These are phyloP conservation scores for Lentinus tigrinus DNA, from an alignment of 768 basidiomycete genomes.

Conservation along the genomic window DNA sequence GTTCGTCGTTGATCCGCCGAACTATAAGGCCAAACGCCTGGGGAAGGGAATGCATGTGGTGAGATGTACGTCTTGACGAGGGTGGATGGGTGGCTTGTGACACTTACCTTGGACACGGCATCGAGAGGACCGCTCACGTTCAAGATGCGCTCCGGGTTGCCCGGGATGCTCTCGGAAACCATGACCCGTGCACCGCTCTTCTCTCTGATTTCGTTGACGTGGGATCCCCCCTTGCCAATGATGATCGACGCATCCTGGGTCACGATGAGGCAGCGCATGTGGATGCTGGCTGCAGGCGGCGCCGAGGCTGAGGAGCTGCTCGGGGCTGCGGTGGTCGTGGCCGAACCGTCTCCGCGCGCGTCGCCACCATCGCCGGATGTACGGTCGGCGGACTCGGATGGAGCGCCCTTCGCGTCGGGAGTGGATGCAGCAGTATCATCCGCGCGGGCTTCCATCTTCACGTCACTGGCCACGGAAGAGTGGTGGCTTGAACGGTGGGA, in stretches of 20 bases:
- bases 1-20: conserved; percentile 97
- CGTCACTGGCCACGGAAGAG: conserved; percentile 45
- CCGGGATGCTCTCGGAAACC: conserved; percentile 97
- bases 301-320: conserved; percentile 48
- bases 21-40: conserved; percentile 99
- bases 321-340: conserved; percentile 50
- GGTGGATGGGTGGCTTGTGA: not conserved
- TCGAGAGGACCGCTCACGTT: conserved; percentile 96
- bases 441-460: conserved; percentile 53
- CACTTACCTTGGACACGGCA: conserved; percentile 92
- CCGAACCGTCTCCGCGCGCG: conserved; percentile 38
- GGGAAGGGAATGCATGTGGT: too few relatives aligned
- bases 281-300: conserved; percentile 80
- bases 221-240: conserved; percentile 92
- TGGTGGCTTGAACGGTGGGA: conserved; percentile 36
- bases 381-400: conserved; percentile 36
- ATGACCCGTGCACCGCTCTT: conserved; percentile 95
- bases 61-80: too few relatives aligned
- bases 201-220: conserved; percentile 98
- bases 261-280: conserved; percentile 98
- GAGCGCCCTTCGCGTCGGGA: conserved; percentile 43
- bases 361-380: conserved; percentile 6
- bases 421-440: conserved; percentile 53
- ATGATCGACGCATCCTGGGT: conserved; percentile 99
- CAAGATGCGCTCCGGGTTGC: conserved; percentile 98